Evolutionary conservation across 2,329 filamentous ascomycete genomes (phyloP).

Genomic region (Stenocarpella maydis): DNA sequence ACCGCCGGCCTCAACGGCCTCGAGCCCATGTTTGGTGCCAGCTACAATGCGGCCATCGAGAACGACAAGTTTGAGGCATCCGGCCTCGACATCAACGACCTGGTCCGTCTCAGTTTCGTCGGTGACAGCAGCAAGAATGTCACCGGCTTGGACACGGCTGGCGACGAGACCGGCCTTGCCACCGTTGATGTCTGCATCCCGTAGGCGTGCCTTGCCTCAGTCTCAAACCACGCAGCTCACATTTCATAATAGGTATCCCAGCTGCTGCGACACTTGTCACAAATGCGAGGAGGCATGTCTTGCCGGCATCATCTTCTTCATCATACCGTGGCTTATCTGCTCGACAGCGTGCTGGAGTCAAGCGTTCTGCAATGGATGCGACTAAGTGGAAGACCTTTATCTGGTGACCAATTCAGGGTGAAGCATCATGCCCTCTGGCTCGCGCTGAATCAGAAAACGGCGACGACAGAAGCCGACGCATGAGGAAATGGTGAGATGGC

Average conservation of each 20-base stretch:
- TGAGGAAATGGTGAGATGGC: not conserved
- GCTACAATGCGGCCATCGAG: conserved; percentile 4
- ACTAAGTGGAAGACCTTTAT: not conserved
- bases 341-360: not conserved
- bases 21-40: conserved; percentile 11
- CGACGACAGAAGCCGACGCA: not conserved
- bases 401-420: too few relatives aligned
- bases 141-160: not conserved
- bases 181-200: conserved; percentile 4
- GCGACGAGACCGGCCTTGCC: not conserved
- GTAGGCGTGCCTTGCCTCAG: not conserved
- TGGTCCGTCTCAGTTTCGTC: not conserved
- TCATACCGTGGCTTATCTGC: conserved; percentile 9
- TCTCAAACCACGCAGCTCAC: not conserved
- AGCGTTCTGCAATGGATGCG: conserved; percentile 17
- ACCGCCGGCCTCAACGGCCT: not conserved
- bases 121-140: not conserved
- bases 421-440: too few relatives aligned
- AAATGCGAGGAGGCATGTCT: conserved; percentile 5
- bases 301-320: not conserved
- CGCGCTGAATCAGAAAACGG: not conserved
- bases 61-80: conserved; percentile 11
- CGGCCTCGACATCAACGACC: conserved; percentile 6
- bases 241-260: not conserved
- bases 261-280: conserved; percentile 20